Base-by-base conservation (phyloP, 345 rosid genomes). In the Moricandia moricandioides region DNA sequence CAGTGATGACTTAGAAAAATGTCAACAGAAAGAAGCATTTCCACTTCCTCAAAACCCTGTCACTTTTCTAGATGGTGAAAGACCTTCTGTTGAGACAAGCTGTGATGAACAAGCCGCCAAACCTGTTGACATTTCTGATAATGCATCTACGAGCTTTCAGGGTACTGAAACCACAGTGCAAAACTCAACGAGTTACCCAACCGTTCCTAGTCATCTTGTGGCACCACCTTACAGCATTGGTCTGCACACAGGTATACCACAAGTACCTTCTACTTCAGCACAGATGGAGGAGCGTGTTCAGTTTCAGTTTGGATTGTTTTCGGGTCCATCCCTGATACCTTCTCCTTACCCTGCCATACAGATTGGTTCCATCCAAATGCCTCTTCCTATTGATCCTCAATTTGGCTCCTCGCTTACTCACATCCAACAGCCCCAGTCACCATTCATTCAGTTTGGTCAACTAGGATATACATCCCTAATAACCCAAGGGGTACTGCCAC, bases 311-410 rank as follows among this genome's bases (percentile, higher is more conserved):
- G 99, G 98, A 69, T 77, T 96, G 74, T 96, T 96, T 77, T 90
- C 99, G 72, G 93, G 98, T 73, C 97, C 94, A 65, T 83, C 98
- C 37, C 71, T 96, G 74, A 89, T 92, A 68, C 95, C 98, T 65
- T 88, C 99, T 58, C 94, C 98, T 29, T 87, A 87, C 77, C 98
- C 96, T 63, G 98, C 99, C 70, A 96, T 96, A 79, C 99, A 96
- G 84, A 96, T 96, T 79, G 99, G 99, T 82, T 90, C 99, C 72
- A 95, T 95, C 78, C 96, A 92, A 86, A 92, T 92, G 99, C 99
- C 99, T 73, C 99, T 96, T 82, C 94, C 88, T 84, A 80, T 96
- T 52, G 89, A 89, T 84, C 88, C 96, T 35, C 96, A 86, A 49
- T 83, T 82, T 65, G 88, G 87, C 39, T 75, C 89, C 73, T 84